Percentiles rank a stretch among this genome's conserved stretches.
phyloP scores from a whole-genome alignment of 2,329 filamentous ascomycete species.

The Plectosphaerella plurivora region DNA sequence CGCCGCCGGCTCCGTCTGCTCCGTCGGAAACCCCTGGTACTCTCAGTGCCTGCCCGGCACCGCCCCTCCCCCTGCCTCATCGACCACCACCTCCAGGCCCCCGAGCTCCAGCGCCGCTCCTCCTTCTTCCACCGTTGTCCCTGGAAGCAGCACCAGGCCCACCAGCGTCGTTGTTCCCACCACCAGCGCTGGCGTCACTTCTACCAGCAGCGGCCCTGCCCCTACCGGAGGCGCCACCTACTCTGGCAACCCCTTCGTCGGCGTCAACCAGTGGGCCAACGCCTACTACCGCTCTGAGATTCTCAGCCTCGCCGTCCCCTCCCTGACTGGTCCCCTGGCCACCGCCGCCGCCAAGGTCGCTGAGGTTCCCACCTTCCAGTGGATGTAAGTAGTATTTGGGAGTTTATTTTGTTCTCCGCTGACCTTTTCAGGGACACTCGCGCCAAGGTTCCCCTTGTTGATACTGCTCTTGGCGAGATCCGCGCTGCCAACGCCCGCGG shows the following conservation, averaged over 20 bases:
- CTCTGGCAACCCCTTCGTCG: constrained; percentile 51
- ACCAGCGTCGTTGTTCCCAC: constrained; percentile 15
- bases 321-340: constrained; percentile 50
- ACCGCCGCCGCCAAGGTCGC: constrained; percentile 47
- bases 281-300: constrained; percentile 52
- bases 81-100: constrained; percentile 8
- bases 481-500: constrained; percentile 21
- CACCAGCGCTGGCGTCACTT: constrained; percentile 12
- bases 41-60: constrained; percentile 27
- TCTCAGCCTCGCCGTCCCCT: constrained; percentile 54
- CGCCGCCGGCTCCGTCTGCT: constrained; percentile 31
- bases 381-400: constrained; percentile 33
- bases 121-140: neutral
- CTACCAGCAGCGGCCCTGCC: constrained; percentile 15
- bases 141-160: constrained; percentile 27
- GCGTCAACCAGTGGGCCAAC: constrained; percentile 49
- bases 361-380: constrained; percentile 48
- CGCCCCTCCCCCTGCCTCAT: constrained; percentile 18
- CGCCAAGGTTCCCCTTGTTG: constrained; percentile 42
- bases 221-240: constrained; percentile 29
- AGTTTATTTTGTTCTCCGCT: constrained; percentile 7
- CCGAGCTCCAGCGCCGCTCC: constrained; percentile 14
- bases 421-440: constrained; percentile 38
- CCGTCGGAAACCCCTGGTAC: constrained; percentile 30
- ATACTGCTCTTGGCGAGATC: constrained; percentile 39